Evolutionary conservation across 2,329 filamentous ascomycete genomes (phyloP), one percentile per base, ranked within the genome.

Genomic region (Colletotrichum sp.): DNA sequence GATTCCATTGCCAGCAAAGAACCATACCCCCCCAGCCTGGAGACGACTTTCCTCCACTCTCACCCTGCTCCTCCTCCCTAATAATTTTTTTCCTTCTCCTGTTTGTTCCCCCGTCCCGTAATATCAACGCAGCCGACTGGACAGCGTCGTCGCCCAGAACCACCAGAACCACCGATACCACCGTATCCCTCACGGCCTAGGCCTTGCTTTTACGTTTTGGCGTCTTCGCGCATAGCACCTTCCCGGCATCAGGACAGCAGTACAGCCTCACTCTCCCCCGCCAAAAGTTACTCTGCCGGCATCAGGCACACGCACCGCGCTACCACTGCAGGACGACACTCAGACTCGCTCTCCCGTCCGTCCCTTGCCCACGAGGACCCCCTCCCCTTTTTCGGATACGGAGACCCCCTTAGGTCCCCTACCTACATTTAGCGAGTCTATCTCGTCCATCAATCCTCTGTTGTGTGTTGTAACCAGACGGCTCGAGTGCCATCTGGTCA

Each of bases 401-500:
- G 63, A 73, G 74, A 71, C 74, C 71, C 74, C 74, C 52, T 59
- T 36, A 34, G 59, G 59, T 67, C 72, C 59, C 71, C 66, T 32
- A 61, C 57, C 39, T 59, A 48, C 69, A 68, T 63, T 52, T 70
- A 76, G 71, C 72, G 74, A 76, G 60, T 67, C 64, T 63, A 61
- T 71, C 67, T 68, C 60, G 68, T 61, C 72, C 27, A 52, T 77
- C 71, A 52, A 52, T 48, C 68, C 25, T 39, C 25, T 15, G 7
- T 25, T 34, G 19, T 60, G 67, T 39, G 75, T 77, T 77, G 76
- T 77, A 66, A 77, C 61, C 76, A 68, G 76, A 67, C 68, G 76
- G 76, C 75, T 75, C 57, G 71, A 76, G 74, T 75, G 76, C 74
- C 76, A 76, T 77, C 74, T 73, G 74, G 76, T 77, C 74, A 77